These are phyloP conservation scores for Xylariaceae sp. DNA, from an alignment of 2,329 filamentous ascomycete genomes.

Conservation along the genomic window DNA sequence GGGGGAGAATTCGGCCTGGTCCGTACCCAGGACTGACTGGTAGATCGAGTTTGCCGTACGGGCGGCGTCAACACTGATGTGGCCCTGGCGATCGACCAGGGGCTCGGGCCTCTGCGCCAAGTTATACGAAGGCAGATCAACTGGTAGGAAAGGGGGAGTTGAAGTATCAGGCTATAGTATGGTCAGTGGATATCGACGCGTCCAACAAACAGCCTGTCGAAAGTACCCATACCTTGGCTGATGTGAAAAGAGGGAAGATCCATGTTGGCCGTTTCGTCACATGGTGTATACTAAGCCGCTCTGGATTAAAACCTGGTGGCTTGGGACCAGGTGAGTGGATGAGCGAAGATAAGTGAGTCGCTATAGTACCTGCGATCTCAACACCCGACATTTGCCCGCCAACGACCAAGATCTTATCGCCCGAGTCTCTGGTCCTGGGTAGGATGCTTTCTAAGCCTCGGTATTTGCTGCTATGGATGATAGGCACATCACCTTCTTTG, in stretches of 20 bases:
- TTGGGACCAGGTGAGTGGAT: constrained; percentile 45
- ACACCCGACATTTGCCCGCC: constrained; percentile 80
- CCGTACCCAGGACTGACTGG: constrained; percentile 42
- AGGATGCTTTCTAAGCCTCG: constrained; percentile 49
- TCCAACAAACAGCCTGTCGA: not conserved
- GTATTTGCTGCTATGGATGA: constrained; percentile 65
- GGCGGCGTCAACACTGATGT: constrained; percentile 55
- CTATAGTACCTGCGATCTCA: constrained; percentile 69
- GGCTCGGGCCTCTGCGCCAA: constrained; percentile 54
- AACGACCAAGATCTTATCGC: constrained; percentile 64
- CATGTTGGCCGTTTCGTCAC: constrained; percentile 65
- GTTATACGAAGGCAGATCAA: constrained; percentile 71
- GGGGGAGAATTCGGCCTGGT: constrained; percentile 48
- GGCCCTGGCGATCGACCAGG: constrained; percentile 59
- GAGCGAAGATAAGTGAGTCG: constrained; percentile 63
- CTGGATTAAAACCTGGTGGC: constrained; percentile 36
- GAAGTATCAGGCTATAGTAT: constrained; percentile 36
- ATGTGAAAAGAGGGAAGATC: constrained; percentile 58
- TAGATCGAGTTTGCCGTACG: constrained; percentile 48
- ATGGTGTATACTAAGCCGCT: constrained; percentile 59
- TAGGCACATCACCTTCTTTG: constrained; percentile 37
- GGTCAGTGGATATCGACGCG: constrained; percentile 27
- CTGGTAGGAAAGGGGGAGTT: constrained; percentile 60
- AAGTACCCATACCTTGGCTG: constrained; percentile 39
- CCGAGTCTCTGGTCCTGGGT: constrained; percentile 29